A percentile compares a stretch with the other conserved stretches of the same genome.
Conservation (phyloP, 2,329 filamentous ascomycete genomes). For the Hypoxylon sp. region DNA sequence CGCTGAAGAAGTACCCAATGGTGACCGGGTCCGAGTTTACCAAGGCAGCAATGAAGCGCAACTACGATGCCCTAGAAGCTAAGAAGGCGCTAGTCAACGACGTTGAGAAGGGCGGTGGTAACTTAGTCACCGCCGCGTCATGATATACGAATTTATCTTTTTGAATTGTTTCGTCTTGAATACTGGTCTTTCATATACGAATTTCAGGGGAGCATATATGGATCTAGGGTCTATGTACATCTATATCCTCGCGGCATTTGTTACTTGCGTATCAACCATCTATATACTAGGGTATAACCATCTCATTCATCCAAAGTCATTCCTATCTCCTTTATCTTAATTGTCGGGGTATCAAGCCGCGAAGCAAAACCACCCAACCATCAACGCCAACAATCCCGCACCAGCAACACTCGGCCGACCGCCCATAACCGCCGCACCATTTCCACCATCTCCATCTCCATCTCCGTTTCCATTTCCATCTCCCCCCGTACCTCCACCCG, state of each 20-base stretch:
- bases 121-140: constrained; percentile 29
- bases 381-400: constrained; percentile 1
- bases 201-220: background rate
- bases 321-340: background rate
- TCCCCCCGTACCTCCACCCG: background rate
- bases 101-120: constrained; percentile 3
- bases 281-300: background rate
- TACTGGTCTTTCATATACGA: background rate
- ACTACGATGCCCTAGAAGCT: constrained; percentile 67
- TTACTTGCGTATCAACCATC: background rate
- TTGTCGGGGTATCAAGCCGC: background rate
- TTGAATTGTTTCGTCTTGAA: background rate
- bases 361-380: constrained; percentile 5
- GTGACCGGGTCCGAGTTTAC: constrained; percentile 75
- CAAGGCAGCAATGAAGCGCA: constrained; percentile 67
- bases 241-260: background rate
- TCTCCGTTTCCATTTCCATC: background rate
- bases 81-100: constrained; percentile 56
- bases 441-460: background rate
- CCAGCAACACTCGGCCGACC: background rate
- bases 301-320: background rate
- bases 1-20: constrained; percentile 71
- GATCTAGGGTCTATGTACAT: background rate
- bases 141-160: constrained; percentile 13
- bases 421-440: background rate